phyloP scores from a whole-genome alignment of 805 yeast genomes.

The Yueomyces sp. region DNA sequence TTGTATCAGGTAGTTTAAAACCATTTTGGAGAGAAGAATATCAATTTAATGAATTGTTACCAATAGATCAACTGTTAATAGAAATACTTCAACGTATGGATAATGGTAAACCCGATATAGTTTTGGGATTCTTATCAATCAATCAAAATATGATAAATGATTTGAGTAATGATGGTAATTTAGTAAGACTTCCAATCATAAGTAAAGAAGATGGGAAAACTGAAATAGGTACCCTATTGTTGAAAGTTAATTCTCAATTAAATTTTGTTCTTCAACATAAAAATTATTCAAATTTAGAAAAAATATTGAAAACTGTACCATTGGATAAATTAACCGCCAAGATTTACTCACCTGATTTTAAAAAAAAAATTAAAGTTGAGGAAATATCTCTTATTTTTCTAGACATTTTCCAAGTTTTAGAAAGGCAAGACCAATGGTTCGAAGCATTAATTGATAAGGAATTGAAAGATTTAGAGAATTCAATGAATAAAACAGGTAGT shows the following conservation, averaged over 20 bases:
- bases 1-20: conserved; percentile 32
- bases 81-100: conserved; percentile 25
- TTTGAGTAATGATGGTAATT: not conserved
- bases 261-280: conserved; percentile 46
- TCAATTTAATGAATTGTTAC: conserved; percentile 40
- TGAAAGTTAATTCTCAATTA: conserved; percentile 37
- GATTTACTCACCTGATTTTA: not conserved
- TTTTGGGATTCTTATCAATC: not conserved
- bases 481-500: conserved; percentile 5
- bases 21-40: conserved; percentile 84
- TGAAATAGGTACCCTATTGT: conserved; percentile 44
- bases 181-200: conserved; percentile 27
- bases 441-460: conserved; percentile 55
- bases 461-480: conserved; percentile 27
- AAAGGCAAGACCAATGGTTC: conserved; percentile 63
- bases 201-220: conserved; percentile 24
- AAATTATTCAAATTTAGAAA: conserved; percentile 49
- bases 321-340: conserved; percentile 29
- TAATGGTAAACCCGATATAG: not conserved
- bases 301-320: conserved; percentile 29
- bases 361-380: conserved; percentile 27
- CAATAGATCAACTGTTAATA: conserved; percentile 39
- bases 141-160: not conserved
- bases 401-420: conserved; percentile 62
- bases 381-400: conserved; percentile 45